Percentiles rank a stretch among this genome's conserved stretches.
Conservation (phyloP, 805 yeast genomes). For the Nakazawaea holstii region DNA sequence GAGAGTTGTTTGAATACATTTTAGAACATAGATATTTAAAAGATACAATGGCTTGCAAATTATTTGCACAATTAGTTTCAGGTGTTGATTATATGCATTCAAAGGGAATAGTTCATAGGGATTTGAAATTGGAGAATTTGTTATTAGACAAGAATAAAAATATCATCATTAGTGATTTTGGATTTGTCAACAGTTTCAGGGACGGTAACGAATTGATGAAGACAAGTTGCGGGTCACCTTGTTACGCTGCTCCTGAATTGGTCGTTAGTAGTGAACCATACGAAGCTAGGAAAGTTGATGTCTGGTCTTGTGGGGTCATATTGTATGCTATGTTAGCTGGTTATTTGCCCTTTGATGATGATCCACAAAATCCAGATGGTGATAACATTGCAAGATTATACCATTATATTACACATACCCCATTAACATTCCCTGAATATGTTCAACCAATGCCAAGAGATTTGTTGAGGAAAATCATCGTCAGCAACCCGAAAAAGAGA, state of each 20-base stretch:
- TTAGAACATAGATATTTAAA: conserved; percentile 80
- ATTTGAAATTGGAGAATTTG: conserved; percentile 69
- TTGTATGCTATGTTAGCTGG: conserved; percentile 97
- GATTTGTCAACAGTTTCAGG: conserved; percentile 85
- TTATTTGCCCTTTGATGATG: conserved; percentile 95
- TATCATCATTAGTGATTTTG: conserved; percentile 85
- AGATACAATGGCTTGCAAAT: conserved; percentile 77
- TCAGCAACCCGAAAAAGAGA: conserved; percentile 79
- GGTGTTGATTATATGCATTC: conserved; percentile 90
- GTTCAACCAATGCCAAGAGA: conserved; percentile 89
- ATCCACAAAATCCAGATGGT: conserved; percentile 94
- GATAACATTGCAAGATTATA: conserved; percentile 87
- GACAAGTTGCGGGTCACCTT: conserved; percentile 95
- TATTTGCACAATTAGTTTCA: conserved; percentile 88
- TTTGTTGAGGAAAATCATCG: conserved; percentile 74
- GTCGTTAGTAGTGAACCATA: conserved; percentile 85
- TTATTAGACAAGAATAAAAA: conserved; percentile 81
- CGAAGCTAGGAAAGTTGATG: conserved; percentile 89
- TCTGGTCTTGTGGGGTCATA: conserved; percentile 96
- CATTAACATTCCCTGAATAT: conserved; percentile 93
- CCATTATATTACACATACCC: conserved; percentile 85
- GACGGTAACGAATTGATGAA: conserved; percentile 73
- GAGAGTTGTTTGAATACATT: conserved; percentile 92
- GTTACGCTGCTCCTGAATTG: conserved; percentile 97
- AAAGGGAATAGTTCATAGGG: conserved; percentile 76